phyloP scores from a whole-genome alignment of 2,329 filamentous ascomycete genomes.

The Fusarium poae region DNA sequence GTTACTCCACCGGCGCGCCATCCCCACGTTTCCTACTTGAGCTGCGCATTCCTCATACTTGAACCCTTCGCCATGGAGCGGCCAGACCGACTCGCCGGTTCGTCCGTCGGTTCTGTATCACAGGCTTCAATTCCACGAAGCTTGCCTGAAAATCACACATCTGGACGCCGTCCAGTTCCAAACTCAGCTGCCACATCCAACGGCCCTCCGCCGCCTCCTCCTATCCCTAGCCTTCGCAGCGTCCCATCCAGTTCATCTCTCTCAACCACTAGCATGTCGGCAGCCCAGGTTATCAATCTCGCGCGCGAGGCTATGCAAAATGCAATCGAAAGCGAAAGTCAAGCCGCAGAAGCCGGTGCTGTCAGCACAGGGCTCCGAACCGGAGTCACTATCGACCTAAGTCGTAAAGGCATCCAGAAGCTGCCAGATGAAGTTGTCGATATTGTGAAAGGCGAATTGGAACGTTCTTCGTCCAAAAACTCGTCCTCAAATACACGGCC shows the following conservation, averaged over 20 bases:
- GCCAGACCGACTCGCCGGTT: constrained; percentile 51
- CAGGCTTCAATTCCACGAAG: constrained; percentile 52
- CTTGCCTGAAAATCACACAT: constrained; percentile 58
- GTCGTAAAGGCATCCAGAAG: constrained; percentile 78
- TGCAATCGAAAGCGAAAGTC: constrained; percentile 75
- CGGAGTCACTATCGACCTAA: constrained; percentile 83
- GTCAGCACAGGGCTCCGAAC: constrained; percentile 73
- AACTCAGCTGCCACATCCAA: constrained; percentile 58
- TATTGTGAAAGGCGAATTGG: constrained; percentile 79
- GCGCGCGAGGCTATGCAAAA: constrained; percentile 76
- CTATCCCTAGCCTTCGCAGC: constrained; percentile 63
- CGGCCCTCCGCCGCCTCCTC: constrained; percentile 58
- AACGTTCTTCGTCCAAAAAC: constrained; percentile 66
- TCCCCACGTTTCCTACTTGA: constrained; percentile 38
- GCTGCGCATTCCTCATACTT: constrained; percentile 34
- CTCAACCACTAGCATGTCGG: constrained; percentile 66
- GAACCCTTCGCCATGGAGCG: constrained; percentile 52
- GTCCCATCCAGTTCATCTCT: constrained; percentile 62
- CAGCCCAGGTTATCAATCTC: constrained; percentile 73
- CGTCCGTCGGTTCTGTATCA: constrained; percentile 40
- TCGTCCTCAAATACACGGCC: constrained; percentile 24
- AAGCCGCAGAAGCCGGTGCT: constrained; percentile 70
- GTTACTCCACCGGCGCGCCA: constrained; percentile 40
- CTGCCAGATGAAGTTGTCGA: constrained; percentile 81
- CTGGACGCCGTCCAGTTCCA: constrained; percentile 56